These are phyloP conservation scores for Phytophthora pluvialis DNA, from an alignment of 352 stramenopile species.

Conservation along the genomic window DNA sequence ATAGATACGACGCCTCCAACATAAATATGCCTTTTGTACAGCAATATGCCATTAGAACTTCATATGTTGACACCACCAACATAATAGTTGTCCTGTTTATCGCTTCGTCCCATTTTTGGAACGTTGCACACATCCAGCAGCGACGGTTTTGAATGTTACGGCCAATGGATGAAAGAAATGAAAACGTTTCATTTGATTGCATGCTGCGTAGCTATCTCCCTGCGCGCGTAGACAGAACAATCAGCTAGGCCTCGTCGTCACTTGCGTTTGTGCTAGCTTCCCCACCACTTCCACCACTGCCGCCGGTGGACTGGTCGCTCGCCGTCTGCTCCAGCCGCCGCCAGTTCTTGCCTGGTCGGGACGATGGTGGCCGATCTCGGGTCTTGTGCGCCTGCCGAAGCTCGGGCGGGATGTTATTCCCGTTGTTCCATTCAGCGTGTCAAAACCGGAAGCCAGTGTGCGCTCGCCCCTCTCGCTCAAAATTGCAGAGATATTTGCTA, in stretches of 20 bases:
- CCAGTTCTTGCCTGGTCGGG: neutral
- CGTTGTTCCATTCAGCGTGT: neutral
- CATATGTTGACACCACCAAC: slow-evolving; percentile 1
- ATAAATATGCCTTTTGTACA: no score
- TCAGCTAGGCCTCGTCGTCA: no score
- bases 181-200: neutral
- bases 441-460: neutral
- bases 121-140: slow-evolving; percentile 8
- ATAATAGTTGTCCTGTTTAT: slow-evolving; percentile 1
- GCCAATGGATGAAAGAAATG: neutral
- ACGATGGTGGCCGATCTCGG: neutral
- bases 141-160: neutral
- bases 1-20: no score
- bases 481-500: slow-evolving; percentile 13
- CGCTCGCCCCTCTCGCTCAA: neutral
- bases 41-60: no score
- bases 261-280: no score
- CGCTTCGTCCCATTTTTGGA: neutral
- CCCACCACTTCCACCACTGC: neutral
- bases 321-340: neutral
- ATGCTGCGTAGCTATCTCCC: neutral
- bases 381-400: neutral
- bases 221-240: no score
- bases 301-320: neutral
- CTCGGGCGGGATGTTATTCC: neutral